phyloP scores from a whole-genome alignment of 192 early-diverging fungal genomes.

The Lobosporangium transversale region DNA sequence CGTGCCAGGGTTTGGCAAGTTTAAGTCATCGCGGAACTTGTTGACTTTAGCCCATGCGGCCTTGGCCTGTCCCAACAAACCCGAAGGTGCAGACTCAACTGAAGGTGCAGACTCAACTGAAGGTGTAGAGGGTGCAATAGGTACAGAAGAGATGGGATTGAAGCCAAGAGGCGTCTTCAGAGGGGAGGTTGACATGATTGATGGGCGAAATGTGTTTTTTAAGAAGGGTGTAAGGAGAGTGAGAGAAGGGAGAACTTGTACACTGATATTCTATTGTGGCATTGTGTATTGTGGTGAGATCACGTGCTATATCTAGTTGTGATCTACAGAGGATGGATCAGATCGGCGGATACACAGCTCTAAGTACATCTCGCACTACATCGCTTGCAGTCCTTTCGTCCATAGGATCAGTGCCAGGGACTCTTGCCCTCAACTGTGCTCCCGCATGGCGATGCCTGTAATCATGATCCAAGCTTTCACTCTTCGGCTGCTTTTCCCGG shows the following conservation, averaged over 20 bases:
- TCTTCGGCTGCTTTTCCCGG: too few species aligned
- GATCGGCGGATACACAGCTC: constrained; percentile 38
- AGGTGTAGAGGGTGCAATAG: constrained; percentile 5
- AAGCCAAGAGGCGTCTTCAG: constrained; percentile 49
- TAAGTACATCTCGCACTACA: constrained; percentile 31
- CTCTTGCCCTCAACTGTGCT: too few species aligned
- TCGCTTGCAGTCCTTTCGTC: constrained; percentile 33
- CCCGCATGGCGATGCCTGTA: too few species aligned
- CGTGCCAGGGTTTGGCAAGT: constrained; percentile 83
- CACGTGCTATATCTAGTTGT: not conserved
- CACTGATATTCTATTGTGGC: not conserved
- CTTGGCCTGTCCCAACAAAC: constrained; percentile 42
- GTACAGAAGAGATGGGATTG: constrained; percentile 27
- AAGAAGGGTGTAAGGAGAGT: not conserved
- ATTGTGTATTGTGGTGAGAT: too few species aligned
- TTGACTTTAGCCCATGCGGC: constrained; percentile 29
- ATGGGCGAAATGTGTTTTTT: not conserved
- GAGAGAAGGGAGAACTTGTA: not conserved
- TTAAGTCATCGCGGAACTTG: constrained; percentile 53
- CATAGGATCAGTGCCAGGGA: too few species aligned
- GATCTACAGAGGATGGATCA: too few species aligned
- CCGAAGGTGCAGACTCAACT: constrained; percentile 25
- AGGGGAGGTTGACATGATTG: constrained; percentile 11
- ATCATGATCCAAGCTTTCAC: too few species aligned
- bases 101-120: constrained; percentile 25